Conservation (phyloP, 2,329 filamentous ascomycete species). For the Colletotrichum sp. region DNA sequence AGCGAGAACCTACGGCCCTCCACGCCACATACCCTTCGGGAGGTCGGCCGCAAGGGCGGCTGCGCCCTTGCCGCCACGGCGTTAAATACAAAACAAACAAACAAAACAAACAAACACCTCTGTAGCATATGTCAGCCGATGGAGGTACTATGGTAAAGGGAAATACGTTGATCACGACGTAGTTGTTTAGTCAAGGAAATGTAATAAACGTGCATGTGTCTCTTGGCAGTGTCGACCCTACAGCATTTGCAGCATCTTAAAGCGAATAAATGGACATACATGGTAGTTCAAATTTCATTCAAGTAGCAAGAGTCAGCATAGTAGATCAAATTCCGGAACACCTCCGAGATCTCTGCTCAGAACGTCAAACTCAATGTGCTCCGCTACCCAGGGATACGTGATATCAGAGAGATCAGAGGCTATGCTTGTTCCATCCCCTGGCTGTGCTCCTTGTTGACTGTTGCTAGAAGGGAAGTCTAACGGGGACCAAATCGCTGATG, state of each 20-base stretch:
- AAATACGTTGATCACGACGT: neutral
- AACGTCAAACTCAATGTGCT: neutral
- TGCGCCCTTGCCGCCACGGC: too few relatives aligned
- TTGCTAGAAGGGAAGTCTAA: neutral
- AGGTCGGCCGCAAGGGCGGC: too few relatives aligned
- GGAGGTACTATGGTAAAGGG: neutral
- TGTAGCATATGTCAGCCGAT: neutral
- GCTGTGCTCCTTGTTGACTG: neutral
- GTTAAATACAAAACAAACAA: too few relatives aligned
- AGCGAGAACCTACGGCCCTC: too few relatives aligned
- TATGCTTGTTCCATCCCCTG: neutral
- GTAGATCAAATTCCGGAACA: neutral
- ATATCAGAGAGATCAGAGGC: neutral
- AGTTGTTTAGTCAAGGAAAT: neutral
- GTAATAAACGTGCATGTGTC: neutral
- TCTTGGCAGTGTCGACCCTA: neutral
- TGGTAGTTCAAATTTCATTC: neutral
- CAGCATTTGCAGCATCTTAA: too few relatives aligned
- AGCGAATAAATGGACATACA: too few relatives aligned
- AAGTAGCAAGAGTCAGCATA: neutral
- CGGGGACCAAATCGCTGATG: neutral
- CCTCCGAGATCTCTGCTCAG: neutral
- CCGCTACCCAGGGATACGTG: neutral
- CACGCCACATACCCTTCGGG: too few relatives aligned
- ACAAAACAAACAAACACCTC: too few relatives aligned